phyloP scores from a whole-genome alignment of 305 asterid genomes.

The Striga hermonthica region DNA sequence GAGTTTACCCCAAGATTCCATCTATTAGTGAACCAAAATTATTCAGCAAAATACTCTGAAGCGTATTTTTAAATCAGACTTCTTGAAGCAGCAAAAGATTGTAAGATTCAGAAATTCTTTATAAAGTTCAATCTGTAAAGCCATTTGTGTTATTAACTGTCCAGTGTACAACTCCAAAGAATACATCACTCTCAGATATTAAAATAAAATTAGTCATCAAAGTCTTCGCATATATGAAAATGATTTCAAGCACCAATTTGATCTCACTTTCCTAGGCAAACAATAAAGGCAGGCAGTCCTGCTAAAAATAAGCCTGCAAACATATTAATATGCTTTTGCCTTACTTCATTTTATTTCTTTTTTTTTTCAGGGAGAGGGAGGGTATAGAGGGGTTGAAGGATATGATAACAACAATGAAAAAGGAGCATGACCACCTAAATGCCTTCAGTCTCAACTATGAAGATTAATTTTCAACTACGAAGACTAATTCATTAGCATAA shows the following conservation, averaged over 20 bases:
- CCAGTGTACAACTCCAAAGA: background rate
- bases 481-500: conserved; percentile 3
- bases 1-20: conserved; percentile 7
- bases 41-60: background rate
- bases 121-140: background rate
- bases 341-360: background rate
- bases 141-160: background rate
- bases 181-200: background rate
- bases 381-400: background rate
- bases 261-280: too few species aligned
- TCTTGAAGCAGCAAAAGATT: conserved; percentile 19
- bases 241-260: conserved; percentile 10
- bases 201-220: background rate
- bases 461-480: too few species aligned
- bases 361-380: background rate
- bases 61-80: background rate
- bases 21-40: too few species aligned
- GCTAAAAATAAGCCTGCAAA: too few species aligned
- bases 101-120: background rate
- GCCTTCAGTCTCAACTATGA: conserved; percentile 11
- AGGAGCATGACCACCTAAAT: conserved; percentile 8
- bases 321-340: too few species aligned
- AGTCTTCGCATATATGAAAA: conserved; percentile 9
- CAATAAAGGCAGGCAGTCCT: too few species aligned
- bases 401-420: conserved; percentile 14